Evolutionary conservation across 2,329 filamentous ascomycete species (phyloP), one percentile per base, ranked within the genome.

Genomic region (Tolypocladium pustulatum): DNA sequence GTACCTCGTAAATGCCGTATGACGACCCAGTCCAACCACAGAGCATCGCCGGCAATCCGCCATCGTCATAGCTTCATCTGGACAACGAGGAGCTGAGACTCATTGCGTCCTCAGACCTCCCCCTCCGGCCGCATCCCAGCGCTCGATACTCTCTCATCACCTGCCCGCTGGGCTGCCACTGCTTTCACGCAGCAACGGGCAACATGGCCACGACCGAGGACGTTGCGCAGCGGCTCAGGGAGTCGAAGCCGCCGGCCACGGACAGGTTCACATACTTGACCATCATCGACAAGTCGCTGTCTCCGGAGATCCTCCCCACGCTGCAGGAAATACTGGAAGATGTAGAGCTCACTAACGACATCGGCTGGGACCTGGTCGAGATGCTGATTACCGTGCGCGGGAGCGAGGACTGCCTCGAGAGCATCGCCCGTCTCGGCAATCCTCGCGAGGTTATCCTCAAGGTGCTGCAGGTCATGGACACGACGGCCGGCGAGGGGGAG

Each of bases 281-380:
- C 58, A 85, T 92, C 62, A 76, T 93, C 66, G 87, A 91, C 70
- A 84, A 88, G 71, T 87, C 89, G 64, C 77, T 91, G 53, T 84
- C 81, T 6, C 79, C 83, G 22, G 84, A 86, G 60, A 79, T 87
- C 61, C 76, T 93, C 51, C 86, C 88, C 1, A 75, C 82, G 4
- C 78, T 93, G 53, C 82, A 90, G 64, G 79, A 86, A 27, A 83
- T 89, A 40, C 77, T 90, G 22, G 83, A 88, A 69, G 84, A 90
- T 77, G 76, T 79, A 12, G 78, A 82, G 59, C 76, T 92, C 59
- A 90, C 88, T 3, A 82, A 82, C 61, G 87, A 90, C 59, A 91
- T 93, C 65, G 90, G 90, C 55, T 94, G 90, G 90, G 90, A 94
- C 69, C 75, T 93, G 56, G 86, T 94, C 27, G 86, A 89, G 68